Conservation (phyloP, 257 asterid genomes). For the Gentiana straminea region DNA sequence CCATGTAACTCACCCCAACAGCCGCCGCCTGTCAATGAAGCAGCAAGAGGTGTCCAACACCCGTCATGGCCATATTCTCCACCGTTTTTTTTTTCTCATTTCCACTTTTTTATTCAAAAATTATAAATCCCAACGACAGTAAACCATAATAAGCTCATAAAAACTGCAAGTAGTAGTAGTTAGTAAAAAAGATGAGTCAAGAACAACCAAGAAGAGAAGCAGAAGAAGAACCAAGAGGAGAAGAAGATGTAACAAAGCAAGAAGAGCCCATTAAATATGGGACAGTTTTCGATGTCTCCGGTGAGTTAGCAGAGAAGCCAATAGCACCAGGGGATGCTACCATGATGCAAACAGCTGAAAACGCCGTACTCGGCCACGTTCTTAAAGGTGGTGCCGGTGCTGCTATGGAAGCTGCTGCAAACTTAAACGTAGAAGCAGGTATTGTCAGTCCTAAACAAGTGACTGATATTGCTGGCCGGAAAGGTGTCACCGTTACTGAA, state of each 20-base stretch:
- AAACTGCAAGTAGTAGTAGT: neutral
- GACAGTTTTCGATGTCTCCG: slow-evolving; percentile 44
- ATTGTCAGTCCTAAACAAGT: slow-evolving; percentile 33
- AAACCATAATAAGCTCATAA: too few relatives aligned
- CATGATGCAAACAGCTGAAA: slow-evolving; percentile 61
- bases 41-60: slow-evolving; percentile 1
- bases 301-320: slow-evolving; percentile 39
- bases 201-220: slow-evolving; percentile 22
- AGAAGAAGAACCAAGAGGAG: slow-evolving; percentile 13
- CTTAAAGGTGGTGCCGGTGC: slow-evolving; percentile 56
- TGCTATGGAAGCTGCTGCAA: slow-evolving; percentile 53
- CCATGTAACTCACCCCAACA: neutral
- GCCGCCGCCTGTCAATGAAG: slow-evolving; percentile 2
- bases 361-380: slow-evolving; percentile 35
- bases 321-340: slow-evolving; percentile 60
- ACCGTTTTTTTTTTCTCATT: too few relatives aligned
- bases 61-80: neutral
- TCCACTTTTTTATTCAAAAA: too few relatives aligned
- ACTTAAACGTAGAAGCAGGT: slow-evolving; percentile 41
- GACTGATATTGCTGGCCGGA: slow-evolving; percentile 22
- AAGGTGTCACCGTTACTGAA: slow-evolving; percentile 40
- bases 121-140: too few relatives aligned
- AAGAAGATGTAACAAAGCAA: neutral
- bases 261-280: slow-evolving; percentile 47
- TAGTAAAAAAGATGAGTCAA: slow-evolving; percentile 31